Percentiles rank a stretch among this genome's conserved stretches.
These are phyloP conservation scores for Podila epigama DNA, from an alignment of 192 early-diverging fungal genomes.

Conservation along the genomic window DNA sequence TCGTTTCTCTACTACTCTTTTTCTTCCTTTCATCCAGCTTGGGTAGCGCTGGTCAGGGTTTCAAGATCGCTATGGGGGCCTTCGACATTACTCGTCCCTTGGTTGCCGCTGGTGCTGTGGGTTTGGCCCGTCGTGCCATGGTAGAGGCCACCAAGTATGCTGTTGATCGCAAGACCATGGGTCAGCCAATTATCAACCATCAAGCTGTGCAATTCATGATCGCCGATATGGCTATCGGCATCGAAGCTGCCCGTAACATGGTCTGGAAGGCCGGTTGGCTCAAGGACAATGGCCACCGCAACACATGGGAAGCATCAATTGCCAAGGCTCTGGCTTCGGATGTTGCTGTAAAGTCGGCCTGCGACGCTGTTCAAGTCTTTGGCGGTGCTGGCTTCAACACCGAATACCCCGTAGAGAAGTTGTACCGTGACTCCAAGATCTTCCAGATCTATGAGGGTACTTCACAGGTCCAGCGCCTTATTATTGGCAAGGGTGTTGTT, in stretches of 20 bases:
- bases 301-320: conserved; percentile 94
- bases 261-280: conserved; percentile 86
- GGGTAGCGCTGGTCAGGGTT: conserved; percentile 82
- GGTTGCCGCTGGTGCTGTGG: conserved; percentile 88
- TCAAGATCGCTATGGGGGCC: conserved; percentile 97
- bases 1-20: neutral
- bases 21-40: conserved; percentile 49
- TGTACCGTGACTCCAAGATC: conserved; percentile 93
- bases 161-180: conserved; percentile 95
- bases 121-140: conserved; percentile 91
- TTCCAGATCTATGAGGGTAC: conserved; percentile 99
- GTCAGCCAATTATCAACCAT: conserved; percentile 87
- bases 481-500: conserved; percentile 85
- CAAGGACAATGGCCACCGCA: conserved; percentile 85
- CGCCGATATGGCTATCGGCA: conserved; percentile 96
- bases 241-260: conserved; percentile 87
- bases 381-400: conserved; percentile 86
- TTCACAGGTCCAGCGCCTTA: conserved; percentile 92
- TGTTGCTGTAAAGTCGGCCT: conserved; percentile 80
- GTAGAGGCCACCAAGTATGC: conserved; percentile 92
- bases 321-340: conserved; percentile 91
- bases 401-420: conserved; percentile 96
- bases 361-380: conserved; percentile 96
- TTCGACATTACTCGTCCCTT: conserved; percentile 95
- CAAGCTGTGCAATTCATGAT: conserved; percentile 95